Percentiles rank a stretch among this genome's conserved stretches.
Conservation (phyloP, 257 asterid species). For the Linaria vulgaris region DNA sequence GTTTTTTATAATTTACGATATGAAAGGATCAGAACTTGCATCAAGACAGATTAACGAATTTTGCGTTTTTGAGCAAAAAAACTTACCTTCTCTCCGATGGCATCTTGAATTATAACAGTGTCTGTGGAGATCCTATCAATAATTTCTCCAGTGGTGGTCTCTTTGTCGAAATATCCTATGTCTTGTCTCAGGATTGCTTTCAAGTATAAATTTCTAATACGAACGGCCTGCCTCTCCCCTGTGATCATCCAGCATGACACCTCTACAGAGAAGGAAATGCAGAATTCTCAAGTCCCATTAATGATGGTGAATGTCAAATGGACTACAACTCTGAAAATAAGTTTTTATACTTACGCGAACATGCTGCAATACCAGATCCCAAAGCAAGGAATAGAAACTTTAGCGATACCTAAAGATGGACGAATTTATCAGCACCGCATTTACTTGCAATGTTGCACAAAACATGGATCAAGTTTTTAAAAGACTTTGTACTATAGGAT, state of each 20-base stretch:
- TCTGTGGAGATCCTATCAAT: conserved; percentile 50
- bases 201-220: conserved; percentile 51
- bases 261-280: conserved; percentile 37
- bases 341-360: conserved; percentile 41
- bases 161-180: conserved; percentile 58
- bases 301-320: background rate
- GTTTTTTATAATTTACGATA: background rate
- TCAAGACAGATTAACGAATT: background rate
- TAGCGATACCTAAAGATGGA: conserved; percentile 43
- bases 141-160: conserved; percentile 54
- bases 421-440: background rate
- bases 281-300: background rate
- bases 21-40: background rate
- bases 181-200: conserved; percentile 61
- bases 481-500: background rate
- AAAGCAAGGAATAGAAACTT: conserved; percentile 55
- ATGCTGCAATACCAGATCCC: conserved; percentile 54
- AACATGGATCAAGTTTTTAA: background rate
- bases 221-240: conserved; percentile 66
- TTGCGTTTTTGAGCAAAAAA: background rate
- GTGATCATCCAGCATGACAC: conserved; percentile 73
- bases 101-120: conserved; percentile 55
- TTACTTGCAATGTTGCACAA: background rate
- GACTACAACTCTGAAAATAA: background rate
- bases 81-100: conserved; percentile 72